These are phyloP conservation scores for Coelastrella sp. DNA, from an alignment of 139 green algal species.

Conservation along the genomic window DNA sequence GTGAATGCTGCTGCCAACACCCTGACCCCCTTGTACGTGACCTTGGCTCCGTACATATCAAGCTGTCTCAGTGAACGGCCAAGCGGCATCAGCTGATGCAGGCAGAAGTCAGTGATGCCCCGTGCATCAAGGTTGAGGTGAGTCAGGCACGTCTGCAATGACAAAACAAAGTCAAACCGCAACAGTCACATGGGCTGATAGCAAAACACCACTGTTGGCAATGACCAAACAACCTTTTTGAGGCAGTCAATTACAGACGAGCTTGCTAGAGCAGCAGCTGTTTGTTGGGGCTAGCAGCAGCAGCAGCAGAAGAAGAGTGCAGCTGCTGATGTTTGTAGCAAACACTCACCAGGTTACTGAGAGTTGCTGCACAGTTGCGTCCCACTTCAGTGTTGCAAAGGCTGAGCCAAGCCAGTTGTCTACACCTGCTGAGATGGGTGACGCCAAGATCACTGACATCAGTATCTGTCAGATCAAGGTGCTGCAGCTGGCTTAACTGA, in stretches of 20 bases:
- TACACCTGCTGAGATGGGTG: not conserved
- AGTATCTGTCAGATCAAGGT: conserved; percentile 40
- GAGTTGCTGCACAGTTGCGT: not conserved
- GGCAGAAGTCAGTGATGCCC: not conserved
- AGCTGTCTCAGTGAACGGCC: conserved; percentile 3
- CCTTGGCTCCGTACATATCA: conserved; percentile 7
- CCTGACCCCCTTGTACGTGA: not conserved
- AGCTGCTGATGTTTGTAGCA: not conserved
- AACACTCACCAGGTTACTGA: conserved; percentile 11
- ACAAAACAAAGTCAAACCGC: not conserved
- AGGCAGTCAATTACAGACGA: no score
- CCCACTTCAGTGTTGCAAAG: conserved; percentile 39
- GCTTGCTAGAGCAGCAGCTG: no score
- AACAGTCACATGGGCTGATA: not conserved
- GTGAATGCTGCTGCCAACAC: conserved; percentile 18
- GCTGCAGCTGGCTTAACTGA: not conserved
- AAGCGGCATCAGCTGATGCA: conserved; percentile 22
- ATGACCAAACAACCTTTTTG: not conserved
- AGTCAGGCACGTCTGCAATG: conserved; percentile 28
- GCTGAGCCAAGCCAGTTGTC: not conserved
- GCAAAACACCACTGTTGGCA: not conserved
- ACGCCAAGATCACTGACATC: conserved; percentile 24
- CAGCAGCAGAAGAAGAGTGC: not conserved
- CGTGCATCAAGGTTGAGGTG: conserved; percentile 38
- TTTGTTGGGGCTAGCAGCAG: not conserved